phyloP scores from a whole-genome alignment of 2,329 filamentous ascomycete genomes.

The Aspergillus puulaauensis region DNA sequence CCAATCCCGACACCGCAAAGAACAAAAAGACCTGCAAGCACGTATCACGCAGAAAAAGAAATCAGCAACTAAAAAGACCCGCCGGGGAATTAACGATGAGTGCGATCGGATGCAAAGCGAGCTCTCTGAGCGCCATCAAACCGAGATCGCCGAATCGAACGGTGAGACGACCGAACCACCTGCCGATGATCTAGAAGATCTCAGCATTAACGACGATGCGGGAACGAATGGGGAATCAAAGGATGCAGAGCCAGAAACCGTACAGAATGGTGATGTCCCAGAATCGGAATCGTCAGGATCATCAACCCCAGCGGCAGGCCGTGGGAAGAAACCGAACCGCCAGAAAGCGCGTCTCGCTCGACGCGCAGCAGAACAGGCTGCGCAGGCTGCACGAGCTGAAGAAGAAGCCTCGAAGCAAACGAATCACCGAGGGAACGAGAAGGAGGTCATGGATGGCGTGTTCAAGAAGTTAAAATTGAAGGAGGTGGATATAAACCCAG shows the following conservation, averaged over 20 bases:
- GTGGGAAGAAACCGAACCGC: constrained; percentile 75
- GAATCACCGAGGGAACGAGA: constrained; percentile 70
- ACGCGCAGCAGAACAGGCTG: constrained; percentile 80
- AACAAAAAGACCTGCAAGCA: constrained; percentile 81
- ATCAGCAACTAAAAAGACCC: constrained; percentile 80
- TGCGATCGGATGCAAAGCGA: constrained; percentile 59
- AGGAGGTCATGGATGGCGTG: constrained; percentile 65
- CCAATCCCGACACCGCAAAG: constrained; percentile 78
- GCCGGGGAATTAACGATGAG: constrained; percentile 68
- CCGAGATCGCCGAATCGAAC: constrained; percentile 50
- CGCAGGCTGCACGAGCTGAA: constrained; percentile 65
- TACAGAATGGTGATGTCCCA: background rate
- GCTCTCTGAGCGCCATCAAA: constrained; percentile 54
- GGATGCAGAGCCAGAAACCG: background rate
- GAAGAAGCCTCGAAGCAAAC: constrained; percentile 73
- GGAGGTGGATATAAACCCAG: constrained; percentile 79
- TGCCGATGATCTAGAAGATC: constrained; percentile 30
- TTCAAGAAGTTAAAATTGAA: constrained; percentile 64
- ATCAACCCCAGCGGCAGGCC: constrained; percentile 13
- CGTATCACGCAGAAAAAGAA: constrained; percentile 95
- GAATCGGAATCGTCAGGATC: constrained; percentile 4
- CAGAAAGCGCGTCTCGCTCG: constrained; percentile 89
- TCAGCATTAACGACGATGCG: constrained; percentile 30
- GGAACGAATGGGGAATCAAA: background rate
- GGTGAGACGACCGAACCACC: constrained; percentile 28